Percentiles rank a stretch among this genome's conserved stretches.
phyloP scores from a whole-genome alignment of 495 filamentous ascomycete species.

The Penicillium salamii region DNA sequence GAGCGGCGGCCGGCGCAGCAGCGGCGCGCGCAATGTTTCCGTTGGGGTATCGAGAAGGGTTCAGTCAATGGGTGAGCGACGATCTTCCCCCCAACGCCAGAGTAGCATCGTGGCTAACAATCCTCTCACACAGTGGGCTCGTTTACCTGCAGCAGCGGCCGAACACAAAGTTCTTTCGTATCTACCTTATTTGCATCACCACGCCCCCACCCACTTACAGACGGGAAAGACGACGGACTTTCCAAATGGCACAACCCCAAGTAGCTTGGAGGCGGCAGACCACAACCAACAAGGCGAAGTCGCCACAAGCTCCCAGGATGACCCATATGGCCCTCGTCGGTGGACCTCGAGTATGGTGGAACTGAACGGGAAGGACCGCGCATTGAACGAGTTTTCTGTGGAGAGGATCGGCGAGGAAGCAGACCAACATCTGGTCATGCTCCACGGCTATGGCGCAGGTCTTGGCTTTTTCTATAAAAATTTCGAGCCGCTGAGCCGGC shows the following conservation, averaged over 20 bases:
- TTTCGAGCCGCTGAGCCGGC: slow-evolving; percentile 78
- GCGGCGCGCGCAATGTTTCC: slow-evolving; percentile 61
- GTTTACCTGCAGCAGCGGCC: slow-evolving; percentile 73
- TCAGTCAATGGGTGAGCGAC: slow-evolving; percentile 79
- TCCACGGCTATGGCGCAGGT: slow-evolving; percentile 95
- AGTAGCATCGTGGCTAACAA: slow-evolving; percentile 5
- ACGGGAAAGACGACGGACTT: slow-evolving; percentile 53
- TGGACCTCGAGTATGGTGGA: slow-evolving; percentile 85
- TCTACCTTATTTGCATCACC: slow-evolving; percentile 78
- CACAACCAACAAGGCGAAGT: slow-evolving; percentile 39
- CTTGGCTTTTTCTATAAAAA: slow-evolving; percentile 98
- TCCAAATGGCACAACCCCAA: slow-evolving; percentile 34
- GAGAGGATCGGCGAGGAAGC: slow-evolving; percentile 75
- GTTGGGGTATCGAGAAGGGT: slow-evolving; percentile 85
- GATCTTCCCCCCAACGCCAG: not conserved
- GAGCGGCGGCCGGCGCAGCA: slow-evolving; percentile 37
- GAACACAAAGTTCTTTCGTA: slow-evolving; percentile 88
- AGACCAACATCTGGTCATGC: slow-evolving; percentile 87
- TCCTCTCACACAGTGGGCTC: slow-evolving; percentile 66
- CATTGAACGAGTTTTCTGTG: slow-evolving; percentile 89
- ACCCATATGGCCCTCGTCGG: slow-evolving; percentile 81
- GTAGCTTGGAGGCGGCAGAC: slow-evolving; percentile 39
- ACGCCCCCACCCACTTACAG: slow-evolving; percentile 66
- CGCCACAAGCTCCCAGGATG: slow-evolving; percentile 50
- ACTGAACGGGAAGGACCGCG: slow-evolving; percentile 79